Evolutionary conservation across 805 yeast species (phyloP).

Genomic region (Henningerozyma blattae): DNA sequence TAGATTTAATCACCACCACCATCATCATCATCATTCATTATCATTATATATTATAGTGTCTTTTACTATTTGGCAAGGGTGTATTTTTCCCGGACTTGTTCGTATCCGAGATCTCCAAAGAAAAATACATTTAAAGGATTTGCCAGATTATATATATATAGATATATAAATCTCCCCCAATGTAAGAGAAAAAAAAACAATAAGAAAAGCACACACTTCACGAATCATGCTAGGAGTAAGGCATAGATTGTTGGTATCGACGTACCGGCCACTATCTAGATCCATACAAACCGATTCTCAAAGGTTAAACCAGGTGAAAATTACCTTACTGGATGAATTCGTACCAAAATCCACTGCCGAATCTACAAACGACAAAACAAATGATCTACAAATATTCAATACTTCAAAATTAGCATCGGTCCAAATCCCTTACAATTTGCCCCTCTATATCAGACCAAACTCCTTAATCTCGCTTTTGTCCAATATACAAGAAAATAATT

Average conservation of each 20-base stretch:
- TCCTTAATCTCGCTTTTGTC: conserved; percentile 18
- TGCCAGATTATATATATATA: not conserved
- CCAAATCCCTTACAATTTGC: conserved; percentile 10
- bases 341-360: conserved; percentile 1
- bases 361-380: conserved; percentile 8
- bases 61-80: too few species aligned
- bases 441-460: conserved; percentile 17
- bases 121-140: not conserved
- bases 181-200: too few species aligned
- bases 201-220: too few species aligned
- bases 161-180: too few species aligned
- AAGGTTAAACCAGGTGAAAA: too few species aligned
- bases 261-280: too few species aligned
- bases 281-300: too few species aligned
- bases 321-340: too few species aligned
- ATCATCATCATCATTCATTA: not conserved
- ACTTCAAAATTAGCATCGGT: conserved; percentile 17
- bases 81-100: not conserved
- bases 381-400: too few species aligned
- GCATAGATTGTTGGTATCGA: too few species aligned
- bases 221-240: too few species aligned
- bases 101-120: not conserved
- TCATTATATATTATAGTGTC: too few species aligned
- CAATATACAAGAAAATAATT: not conserved
- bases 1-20: not conserved